Evolutionary conservation across 139 green algal genomes (phyloP), one percentile per base, ranked within the genome.

Genomic region (Coccomyxa sp.): DNA sequence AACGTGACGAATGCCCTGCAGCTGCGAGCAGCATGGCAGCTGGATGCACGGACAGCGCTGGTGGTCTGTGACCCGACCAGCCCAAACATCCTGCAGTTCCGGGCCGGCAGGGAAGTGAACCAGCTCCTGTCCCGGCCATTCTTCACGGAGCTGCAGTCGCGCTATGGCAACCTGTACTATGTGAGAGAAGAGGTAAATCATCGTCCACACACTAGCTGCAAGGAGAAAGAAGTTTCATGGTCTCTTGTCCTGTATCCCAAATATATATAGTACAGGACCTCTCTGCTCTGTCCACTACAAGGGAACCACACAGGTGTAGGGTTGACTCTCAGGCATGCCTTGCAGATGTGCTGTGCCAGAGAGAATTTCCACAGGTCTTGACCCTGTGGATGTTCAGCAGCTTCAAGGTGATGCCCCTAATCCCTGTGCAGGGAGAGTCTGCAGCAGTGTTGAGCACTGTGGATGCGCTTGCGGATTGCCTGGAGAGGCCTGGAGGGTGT

Each of bases 81-180:
- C 7, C 88, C 87, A 73, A 94, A 94, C 73, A 91, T 95, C 70
- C 82, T 95, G 54, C 82, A 75, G 55, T 83, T 93, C 50, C 82
- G 83, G 7, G 92, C 87, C 69, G 71, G 91, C 1, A 79, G 82
- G 5, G 87, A 89, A 35, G 82, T 93, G 68, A 68, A 79, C 8
- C 75, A 86, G 39, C 80, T 85, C 41, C 82, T 95, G 54, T 75
- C 78, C 64, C 73, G 86, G 37, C 85, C 84, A 5, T 95, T 94
- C 82, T 94, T 91, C 80, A 85, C 84, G 0, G 91, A 95, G 78
- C 82, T 94, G 40, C 83, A 94, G 77, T 80, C 76, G 6, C 78
- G 90, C 34, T 94, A 83, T 73, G 91, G 91, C 64, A 95, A 95
- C 89, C 81, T 94, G 73, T 95, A 94, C 78, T 91, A 84, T 75